phyloP scores from a whole-genome alignment of 2,329 filamentous ascomycete species.

The Didymella pinodella region DNA sequence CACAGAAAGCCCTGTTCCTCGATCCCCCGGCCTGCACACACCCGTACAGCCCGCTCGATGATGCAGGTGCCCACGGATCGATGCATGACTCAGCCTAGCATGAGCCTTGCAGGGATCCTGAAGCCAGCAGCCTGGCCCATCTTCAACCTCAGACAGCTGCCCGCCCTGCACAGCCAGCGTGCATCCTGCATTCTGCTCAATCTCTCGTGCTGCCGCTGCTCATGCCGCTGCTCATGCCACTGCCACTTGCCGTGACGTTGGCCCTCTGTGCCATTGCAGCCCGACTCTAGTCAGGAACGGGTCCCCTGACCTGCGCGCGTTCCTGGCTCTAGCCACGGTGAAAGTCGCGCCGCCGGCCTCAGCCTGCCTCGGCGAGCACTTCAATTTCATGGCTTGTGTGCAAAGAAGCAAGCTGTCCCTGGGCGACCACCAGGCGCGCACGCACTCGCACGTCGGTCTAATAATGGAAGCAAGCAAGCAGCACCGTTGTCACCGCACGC shows the following conservation, averaged over 20 bases:
- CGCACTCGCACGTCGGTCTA: not conserved
- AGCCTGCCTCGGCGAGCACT: conserved; percentile 9
- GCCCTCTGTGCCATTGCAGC: conserved; percentile 1
- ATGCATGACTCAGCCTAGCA: conserved; percentile 11
- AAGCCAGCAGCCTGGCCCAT: not conserved
- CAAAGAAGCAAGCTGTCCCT: conserved; percentile 14
- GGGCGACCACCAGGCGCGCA: conserved; percentile 3
- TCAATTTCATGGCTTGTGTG: not conserved
- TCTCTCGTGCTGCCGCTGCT: not conserved
- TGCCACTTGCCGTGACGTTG: not conserved
- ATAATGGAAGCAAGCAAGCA: not conserved
- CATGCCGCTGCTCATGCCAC: not conserved
- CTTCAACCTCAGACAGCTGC: conserved; percentile 1
- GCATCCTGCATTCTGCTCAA: not conserved
- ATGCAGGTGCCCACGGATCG: not conserved
- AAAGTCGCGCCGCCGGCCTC: conserved; percentile 13
- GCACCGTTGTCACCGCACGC: not conserved
- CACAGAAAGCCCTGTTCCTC: conserved; percentile 17
- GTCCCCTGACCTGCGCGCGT: not conserved
- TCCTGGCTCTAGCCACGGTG: conserved; percentile 2
- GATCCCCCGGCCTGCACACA: conserved; percentile 8
- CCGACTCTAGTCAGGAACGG: conserved; percentile 5
- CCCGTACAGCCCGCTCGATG: not conserved
- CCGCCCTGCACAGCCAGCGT: conserved; percentile 4
- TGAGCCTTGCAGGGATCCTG: conserved; percentile 8